Evolutionary conservation across 768 basidiomycete genomes (phyloP), one percentile per base, ranked within the genome.

Genomic region (Boletus eberwhitei): DNA sequence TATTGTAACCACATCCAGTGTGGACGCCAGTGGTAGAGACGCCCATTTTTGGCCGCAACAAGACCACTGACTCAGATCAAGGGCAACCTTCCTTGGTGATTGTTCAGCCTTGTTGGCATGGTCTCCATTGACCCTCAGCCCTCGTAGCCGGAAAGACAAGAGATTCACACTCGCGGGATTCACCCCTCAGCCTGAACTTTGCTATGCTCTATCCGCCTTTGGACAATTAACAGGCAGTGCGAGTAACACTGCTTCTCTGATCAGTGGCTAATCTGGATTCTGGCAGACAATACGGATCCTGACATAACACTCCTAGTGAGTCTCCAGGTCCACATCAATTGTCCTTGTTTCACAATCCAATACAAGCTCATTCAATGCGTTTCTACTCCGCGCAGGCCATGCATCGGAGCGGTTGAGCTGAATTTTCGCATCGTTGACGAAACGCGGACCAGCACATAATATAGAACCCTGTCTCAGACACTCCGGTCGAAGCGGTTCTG

Each of bases 101-200:
- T 22, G 40, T 47, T 13, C 29, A 37, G 22, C 59, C 57, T 59
- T 42, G 63, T 66, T 63, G 58, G 60, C 59, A 64, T 58, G 51
- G 55, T 43, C 56, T 14, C 45, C 43, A 54, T 42, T 26, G 50
- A 4, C 64, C 64, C 64, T 66, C 45, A 52, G 44, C 58, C 64
- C 64, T 52, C 44, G 36, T 8, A 42, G 38, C 52, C 29, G 49
- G n/a, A 32, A 46, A 41, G 43, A 50, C 47, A 53, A 52, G 52
- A 40, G 65, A 65, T 60, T 57, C 65, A 38, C 60, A 58, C 34
- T 48, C 13, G n/a, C n/a, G 41, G 22, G 64, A 64, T 62, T 47
- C 65, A 45, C 54, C 52, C 55, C 56, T 50, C 50, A 35, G 39
- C 24, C 39, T 32, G 39, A 50, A 38, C 48, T 51, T 53, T 41